Evolutionary conservation across 2,329 filamentous ascomycete species (phyloP).

Genomic region (Colletotrichum agaves): DNA sequence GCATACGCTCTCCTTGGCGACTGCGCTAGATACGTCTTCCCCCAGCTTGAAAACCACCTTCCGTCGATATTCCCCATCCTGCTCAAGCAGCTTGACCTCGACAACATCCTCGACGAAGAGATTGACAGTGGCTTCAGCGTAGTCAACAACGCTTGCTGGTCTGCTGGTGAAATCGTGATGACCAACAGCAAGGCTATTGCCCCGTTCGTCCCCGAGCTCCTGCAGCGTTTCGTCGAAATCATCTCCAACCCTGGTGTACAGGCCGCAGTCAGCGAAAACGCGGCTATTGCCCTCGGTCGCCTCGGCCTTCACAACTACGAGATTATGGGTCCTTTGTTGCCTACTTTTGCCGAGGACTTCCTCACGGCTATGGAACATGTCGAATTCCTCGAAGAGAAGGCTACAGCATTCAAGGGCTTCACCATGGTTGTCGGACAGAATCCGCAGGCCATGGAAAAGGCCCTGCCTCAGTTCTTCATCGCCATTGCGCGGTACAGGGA

Average conservation of each 20-base stretch:
- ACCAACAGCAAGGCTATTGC: constrained; percentile 79
- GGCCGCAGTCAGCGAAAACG: constrained; percentile 89
- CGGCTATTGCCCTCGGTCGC: constrained; percentile 89
- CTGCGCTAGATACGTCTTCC: constrained; percentile 92
- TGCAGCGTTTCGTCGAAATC: constrained; percentile 82
- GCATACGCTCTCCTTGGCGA: constrained; percentile 95
- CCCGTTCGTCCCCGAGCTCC: constrained; percentile 80
- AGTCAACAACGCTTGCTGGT: constrained; percentile 99
- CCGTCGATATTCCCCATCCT: constrained; percentile 80
- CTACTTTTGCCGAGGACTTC: constrained; percentile 84
- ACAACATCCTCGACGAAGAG: constrained; percentile 79
- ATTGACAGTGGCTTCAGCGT: constrained; percentile 89
- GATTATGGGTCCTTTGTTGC: constrained; percentile 80
- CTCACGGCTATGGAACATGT: constrained; percentile 84
- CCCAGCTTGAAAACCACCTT: constrained; percentile 79
- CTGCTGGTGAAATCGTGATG: constrained; percentile 90
- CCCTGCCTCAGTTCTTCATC: constrained; percentile 82
- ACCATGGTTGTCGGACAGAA: constrained; percentile 86
- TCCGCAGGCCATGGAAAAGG: constrained; percentile 90
- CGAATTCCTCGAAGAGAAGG: constrained; percentile 92
- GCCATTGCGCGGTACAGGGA: constrained; percentile 83
- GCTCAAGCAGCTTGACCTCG: constrained; percentile 88
- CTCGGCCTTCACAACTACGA: constrained; percentile 84
- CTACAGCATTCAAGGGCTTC: constrained; percentile 91
- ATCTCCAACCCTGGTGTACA: constrained; percentile 88